Percentiles rank a stretch among this genome's conserved stretches.
These are phyloP conservation scores for Sordaria brevicollis DNA, from an alignment of 495 filamentous ascomycete species.

Conservation along the genomic window DNA sequence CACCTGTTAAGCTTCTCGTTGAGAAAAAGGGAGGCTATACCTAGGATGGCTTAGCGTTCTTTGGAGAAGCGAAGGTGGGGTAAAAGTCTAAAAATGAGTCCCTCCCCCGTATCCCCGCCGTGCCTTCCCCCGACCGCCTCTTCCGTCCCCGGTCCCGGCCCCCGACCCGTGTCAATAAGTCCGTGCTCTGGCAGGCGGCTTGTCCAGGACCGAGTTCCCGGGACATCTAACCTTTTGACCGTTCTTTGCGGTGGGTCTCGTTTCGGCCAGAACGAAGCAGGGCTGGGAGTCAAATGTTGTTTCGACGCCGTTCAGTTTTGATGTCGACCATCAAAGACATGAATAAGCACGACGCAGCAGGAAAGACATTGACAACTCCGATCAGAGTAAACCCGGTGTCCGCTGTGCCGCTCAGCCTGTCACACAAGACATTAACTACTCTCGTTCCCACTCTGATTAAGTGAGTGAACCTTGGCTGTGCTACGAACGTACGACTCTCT, in stretches of 20 bases:
- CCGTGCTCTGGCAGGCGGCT: neutral
- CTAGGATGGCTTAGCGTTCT: neutral
- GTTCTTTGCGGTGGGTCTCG: neutral
- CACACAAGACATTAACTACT: neutral
- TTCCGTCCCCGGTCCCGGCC: neutral
- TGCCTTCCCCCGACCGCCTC: neutral
- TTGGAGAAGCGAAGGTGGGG: neutral
- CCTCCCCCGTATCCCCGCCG: neutral
- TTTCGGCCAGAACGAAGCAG: neutral
- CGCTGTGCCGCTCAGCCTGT: neutral
- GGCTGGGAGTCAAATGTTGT: neutral
- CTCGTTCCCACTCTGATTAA: neutral
- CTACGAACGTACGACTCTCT: neutral
- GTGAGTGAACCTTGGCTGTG: neutral
- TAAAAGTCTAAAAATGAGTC: neutral
- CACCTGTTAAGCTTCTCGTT: neutral
- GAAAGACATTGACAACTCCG: neutral
- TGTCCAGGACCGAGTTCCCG: neutral
- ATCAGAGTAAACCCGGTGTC: neutral
- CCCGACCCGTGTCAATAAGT: neutral
- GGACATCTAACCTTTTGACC: neutral
- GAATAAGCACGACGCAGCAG: neutral
- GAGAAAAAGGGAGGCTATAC: neutral
- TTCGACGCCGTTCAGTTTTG: neutral
- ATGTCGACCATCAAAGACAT: neutral